Evolutionary conservation across 2,329 filamentous ascomycete species (phyloP), one percentile per base, ranked within the genome.

Genomic region (Hansfordia pulvinata): DNA sequence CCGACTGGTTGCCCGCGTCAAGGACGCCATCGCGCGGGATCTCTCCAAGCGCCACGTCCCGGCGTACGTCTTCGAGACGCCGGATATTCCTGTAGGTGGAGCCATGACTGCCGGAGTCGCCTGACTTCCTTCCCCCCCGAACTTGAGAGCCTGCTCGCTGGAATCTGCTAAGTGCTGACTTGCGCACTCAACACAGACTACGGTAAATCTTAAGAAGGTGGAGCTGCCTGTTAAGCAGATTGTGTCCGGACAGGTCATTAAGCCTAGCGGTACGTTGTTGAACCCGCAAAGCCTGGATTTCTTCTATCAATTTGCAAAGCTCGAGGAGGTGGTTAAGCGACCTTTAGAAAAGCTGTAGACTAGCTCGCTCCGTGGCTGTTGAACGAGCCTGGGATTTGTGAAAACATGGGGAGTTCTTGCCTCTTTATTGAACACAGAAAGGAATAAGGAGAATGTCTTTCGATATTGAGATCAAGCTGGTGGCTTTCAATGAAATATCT

Each of bases 211-310:
- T 26, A 90, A 90, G 49, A 90, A 90, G 50, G 82, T 90, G 4
- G 82, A 90, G 47, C 41, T 90, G 27, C 81, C 81, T 0, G 77
- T 90, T 17, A 90, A 90, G 54, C 76, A 82, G 43, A 90, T 90
- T 35, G 75, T 90, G 1, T 83, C 70, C 0, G 82, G 82, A 0
- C 71, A 74, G 39, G 68, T 56, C 14, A 69, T 90, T 44, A 83
- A 78, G 50, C 69, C 80, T 0, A 82, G 76, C 25, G 80, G 80
- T 2, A 88, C 81, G 4, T 50, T 90, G 41, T 52, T 79, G 28
- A 90, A 92, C 42, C 82, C 82, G 0, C 54, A 77, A 41, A 80
- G 77, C 35, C 50, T 90, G 31, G 63, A 84, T 17, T 88, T 66
- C 42, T 90, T 83, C 43, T 86, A 90, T 39, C 74, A 71, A 42